Percentiles rank a stretch among this genome's conserved stretches.
Conservation (phyloP, 169 alveolate species). For the Theileria orientalis region DNA sequence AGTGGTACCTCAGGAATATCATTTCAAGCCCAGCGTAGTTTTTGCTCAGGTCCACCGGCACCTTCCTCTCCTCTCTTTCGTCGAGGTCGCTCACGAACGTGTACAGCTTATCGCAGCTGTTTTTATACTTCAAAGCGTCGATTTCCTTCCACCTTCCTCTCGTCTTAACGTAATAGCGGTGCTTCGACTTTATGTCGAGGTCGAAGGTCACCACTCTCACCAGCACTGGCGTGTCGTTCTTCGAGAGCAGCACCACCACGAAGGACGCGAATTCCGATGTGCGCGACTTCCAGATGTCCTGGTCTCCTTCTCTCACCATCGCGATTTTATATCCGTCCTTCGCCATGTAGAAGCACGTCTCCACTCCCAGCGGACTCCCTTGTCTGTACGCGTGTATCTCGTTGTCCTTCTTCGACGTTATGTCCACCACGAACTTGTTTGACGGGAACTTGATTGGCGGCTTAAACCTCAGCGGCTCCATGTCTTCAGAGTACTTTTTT, state of each 20-base stretch:
- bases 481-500: not conserved
- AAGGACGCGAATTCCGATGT: not conserved
- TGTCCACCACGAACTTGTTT: not conserved
- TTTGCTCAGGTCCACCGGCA: not conserved
- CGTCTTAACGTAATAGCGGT: not conserved
- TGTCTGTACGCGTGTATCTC: not conserved
- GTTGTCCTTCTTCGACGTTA: not conserved
- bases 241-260: not conserved
- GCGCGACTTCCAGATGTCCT: not conserved
- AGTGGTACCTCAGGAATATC: not conserved
- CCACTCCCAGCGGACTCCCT: not conserved
- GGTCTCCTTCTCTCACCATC: not conserved
- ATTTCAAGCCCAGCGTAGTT: not conserved
- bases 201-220: not conserved
- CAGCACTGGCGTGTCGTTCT: not conserved
- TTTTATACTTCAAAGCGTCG: not conserved
- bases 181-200: not conserved
- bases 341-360: not conserved
- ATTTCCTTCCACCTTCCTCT: not conserved
- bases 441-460: not conserved
- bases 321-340: not conserved
- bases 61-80: not conserved
- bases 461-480: not conserved
- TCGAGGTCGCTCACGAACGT: not conserved
- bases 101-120: not conserved